Evolutionary conservation across 2,329 filamentous ascomycete species (phyloP).

Genomic region (Ophiostoma quercus): DNA sequence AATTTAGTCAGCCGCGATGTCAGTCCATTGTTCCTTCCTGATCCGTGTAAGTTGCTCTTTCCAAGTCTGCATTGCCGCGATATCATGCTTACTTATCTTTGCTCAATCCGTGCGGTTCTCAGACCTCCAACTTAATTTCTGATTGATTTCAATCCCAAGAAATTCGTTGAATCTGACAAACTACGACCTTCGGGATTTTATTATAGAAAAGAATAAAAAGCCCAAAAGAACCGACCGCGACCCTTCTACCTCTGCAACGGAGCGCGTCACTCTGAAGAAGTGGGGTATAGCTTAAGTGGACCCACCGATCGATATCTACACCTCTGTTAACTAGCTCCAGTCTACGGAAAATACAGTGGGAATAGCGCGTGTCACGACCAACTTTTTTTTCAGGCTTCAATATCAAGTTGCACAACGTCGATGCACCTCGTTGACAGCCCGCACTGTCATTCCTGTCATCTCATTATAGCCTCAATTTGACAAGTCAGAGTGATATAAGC

Average conservation of each 20-base stretch:
- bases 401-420: background rate
- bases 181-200: too few relatives aligned
- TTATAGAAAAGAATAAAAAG: too few relatives aligned
- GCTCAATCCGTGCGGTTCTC: too few relatives aligned
- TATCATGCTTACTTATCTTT: background rate
- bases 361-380: background rate
- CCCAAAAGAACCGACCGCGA: background rate
- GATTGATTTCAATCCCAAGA: too few relatives aligned
- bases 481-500: background rate
- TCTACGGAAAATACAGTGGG: background rate
- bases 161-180: too few relatives aligned
- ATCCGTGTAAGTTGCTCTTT: background rate
- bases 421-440: background rate
- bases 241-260: background rate
- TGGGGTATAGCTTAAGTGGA: background rate
- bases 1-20: background rate
- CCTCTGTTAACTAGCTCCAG: background rate
- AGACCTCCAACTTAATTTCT: too few relatives aligned
- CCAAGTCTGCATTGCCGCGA: background rate
- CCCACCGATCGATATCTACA: background rate
- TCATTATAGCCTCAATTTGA: background rate
- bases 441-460: background rate
- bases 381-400: slow-evolving; percentile 7
- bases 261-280: background rate
- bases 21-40: background rate